Conservation (phyloP, 805 yeast genomes). For the Hanseniaspora lachancei region DNA sequence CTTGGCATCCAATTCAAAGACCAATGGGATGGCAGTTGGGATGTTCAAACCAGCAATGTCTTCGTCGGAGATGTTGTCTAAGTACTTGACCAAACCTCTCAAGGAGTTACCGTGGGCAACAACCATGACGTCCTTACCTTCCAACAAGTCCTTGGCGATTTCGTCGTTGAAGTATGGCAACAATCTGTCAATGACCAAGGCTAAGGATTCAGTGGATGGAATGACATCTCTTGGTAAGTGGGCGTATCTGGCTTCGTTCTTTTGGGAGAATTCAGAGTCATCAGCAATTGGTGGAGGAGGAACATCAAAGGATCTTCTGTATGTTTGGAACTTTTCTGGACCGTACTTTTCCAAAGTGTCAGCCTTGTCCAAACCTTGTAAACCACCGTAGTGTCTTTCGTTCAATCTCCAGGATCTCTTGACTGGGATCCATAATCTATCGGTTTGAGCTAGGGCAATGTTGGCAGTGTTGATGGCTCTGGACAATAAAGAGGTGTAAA, state of each 20-base stretch:
- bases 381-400: conserved; percentile 98
- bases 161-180: conserved; percentile 94
- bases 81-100: conserved; percentile 91
- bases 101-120: conserved; percentile 98
- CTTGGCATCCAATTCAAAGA: conserved; percentile 78
- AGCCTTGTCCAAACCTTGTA: conserved; percentile 97
- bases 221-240: conserved; percentile 73
- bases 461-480: conserved; percentile 97
- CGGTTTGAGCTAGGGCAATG: conserved; percentile 80
- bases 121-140: conserved; percentile 78
- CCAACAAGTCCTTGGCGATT: conserved; percentile 70
- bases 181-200: conserved; percentile 88
- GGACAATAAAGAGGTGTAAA: conserved; percentile 80
- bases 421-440: conserved; percentile 80
- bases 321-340: conserved; percentile 81
- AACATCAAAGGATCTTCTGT: conserved; percentile 94
- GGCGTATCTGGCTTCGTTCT: conserved; percentile 70
- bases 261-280: conserved; percentile 70
- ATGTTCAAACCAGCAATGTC: conserved; percentile 91
- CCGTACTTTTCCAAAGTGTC: conserved; percentile 80
- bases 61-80: conserved; percentile 81
- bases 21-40: conserved; percentile 97
- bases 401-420: conserved; percentile 94
- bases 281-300: conserved; percentile 87
- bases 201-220: conserved; percentile 90